phyloP scores from a whole-genome alignment of 306 rosid species.

The Cicer pinnatifidum region DNA sequence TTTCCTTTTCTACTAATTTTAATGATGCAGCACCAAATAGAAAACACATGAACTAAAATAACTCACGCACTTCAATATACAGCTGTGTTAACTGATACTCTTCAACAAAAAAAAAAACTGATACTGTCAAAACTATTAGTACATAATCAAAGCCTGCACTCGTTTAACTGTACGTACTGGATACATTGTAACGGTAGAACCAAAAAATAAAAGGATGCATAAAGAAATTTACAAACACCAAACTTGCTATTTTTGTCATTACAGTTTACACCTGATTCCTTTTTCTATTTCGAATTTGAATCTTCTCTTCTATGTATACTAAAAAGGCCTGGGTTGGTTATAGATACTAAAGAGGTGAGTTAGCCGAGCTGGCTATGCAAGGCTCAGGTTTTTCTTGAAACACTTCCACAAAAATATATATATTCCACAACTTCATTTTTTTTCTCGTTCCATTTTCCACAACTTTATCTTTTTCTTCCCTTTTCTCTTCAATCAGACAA shows the following conservation, averaged over 20 bases:
- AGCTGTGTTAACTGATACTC: neutral
- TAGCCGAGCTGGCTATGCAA: slow-evolving; percentile 24
- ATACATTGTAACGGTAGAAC: slow-evolving; percentile 30
- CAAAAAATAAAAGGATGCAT: neutral
- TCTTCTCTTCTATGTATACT: slow-evolving; percentile 37
- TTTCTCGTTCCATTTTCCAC: neutral
- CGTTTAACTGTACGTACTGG: neutral
- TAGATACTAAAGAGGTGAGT: slow-evolving; percentile 28
- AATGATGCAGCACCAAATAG: neutral
- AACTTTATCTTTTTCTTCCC: neutral
- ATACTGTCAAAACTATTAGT: neutral
- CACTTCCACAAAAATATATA: neutral
- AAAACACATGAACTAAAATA: slow-evolving; percentile 24
- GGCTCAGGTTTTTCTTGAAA: neutral
- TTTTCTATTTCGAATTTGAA: slow-evolving; percentile 17
- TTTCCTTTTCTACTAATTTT: neutral
- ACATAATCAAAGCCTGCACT: slow-evolving; percentile 25
- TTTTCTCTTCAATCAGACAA: neutral
- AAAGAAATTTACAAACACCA: slow-evolving; percentile 42
- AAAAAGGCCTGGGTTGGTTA: neutral
- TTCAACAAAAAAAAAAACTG: neutral
- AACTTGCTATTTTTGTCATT: neutral
- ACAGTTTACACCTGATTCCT: slow-evolving; percentile 14
- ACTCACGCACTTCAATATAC: slow-evolving; percentile 2
- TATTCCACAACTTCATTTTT: neutral